Base-by-base conservation (phyloP, 2,329 filamentous ascomycete species). In the Pseudogymnoascus pannorum region DNA sequence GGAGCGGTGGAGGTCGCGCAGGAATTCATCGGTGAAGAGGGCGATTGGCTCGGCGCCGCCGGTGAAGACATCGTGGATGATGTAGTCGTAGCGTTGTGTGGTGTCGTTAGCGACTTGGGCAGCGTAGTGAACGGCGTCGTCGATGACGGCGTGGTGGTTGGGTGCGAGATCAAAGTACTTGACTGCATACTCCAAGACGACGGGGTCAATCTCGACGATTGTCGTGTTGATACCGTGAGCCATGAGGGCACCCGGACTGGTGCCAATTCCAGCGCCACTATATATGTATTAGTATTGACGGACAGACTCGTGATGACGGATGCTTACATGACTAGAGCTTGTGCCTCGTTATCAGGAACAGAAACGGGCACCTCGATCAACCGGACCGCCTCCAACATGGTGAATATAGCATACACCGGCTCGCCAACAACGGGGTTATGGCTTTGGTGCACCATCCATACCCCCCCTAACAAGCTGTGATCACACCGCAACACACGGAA, bases 11-110 rank as follows among this genome's bases (percentile, higher is more conserved):
- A 99, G 78, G 4, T 87, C 85, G 59, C 82, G 75, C 44, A 99
- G 76, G 69, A 99, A 97, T 68, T 94, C 88, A 4, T 86, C 74
- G 0, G 92, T 97, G 75, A 99, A 99, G 6, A 99, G 83, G 6
- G 87, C 80, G 2, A 92, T 85, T 0, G 94, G 94, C 73, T 97
- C 94, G 0, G 92, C 92, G 59, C 94, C 94, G 22, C 94, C 94
- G 0, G 94, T 99, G 73, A 99, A 99, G 22, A 99, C 94, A 68
- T 99, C 94, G 73, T 99, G 94, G 60, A 99, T 82, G 70, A 99
- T 94, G 77, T 96, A 97, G 76, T 97, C 88, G 73, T 88, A 99
- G 26, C 78, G 78, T 54, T 78, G 63, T 16, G 66, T 66, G 1
- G 29, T 40, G 62, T 68, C 51, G 58, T 75, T 70, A 60, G 77